Base-by-base conservation (phyloP, 805 yeast species). In the Yamadazyma laniorum region DNA sequence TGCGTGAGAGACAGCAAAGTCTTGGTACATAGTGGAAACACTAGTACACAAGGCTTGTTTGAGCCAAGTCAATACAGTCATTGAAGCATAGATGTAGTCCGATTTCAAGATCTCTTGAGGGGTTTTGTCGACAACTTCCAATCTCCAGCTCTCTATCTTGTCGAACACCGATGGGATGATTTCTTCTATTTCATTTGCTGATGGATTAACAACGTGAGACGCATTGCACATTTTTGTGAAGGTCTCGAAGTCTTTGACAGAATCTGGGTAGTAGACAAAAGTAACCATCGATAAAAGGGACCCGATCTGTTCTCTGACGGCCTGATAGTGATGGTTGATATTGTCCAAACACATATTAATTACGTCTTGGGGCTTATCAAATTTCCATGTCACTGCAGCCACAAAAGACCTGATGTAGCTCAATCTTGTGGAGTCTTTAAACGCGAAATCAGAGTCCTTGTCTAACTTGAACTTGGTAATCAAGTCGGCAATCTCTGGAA, bases 241-340 rank as follows among this genome's bases (percentile, higher is more conserved):
- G 2, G 56, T 59, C 2, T 56, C 59, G 18, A 67, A 67, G 37
- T 58, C 61, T 1, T 61, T 50, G 22, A 58, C 58, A 0, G 77
- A 64, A 30, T 75, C 75, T 18, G 65, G 60, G 34, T 69, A 70
- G 37, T 68, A 65, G 1, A 70, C 50, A 40, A 61, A 59, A 3
- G 75, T 64, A 12, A 76, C 48, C 3, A 61, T 72, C 8, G 77
- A 74, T 29, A 88, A 54, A 4, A 82, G 61, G 2, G 77, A 68
- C 0, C 90, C 91, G 34, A 85, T 64, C 35, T 79, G 79, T 15
- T 74, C 78, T 16, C 95, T 69, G 5, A 90, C 89, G 8, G 78
- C 77, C 40, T 80, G 82, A 53, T 85, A 85, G 5, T 85, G 82
- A 54, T 86, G 89, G 31, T 75, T 67, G 28, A 83, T 56, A 21